Percentiles rank a stretch among this genome's conserved stretches.
These are phyloP conservation scores for Eleusine coracana DNA, from an alignment of 176 grass and related monocot genomes.

Conservation along the genomic window DNA sequence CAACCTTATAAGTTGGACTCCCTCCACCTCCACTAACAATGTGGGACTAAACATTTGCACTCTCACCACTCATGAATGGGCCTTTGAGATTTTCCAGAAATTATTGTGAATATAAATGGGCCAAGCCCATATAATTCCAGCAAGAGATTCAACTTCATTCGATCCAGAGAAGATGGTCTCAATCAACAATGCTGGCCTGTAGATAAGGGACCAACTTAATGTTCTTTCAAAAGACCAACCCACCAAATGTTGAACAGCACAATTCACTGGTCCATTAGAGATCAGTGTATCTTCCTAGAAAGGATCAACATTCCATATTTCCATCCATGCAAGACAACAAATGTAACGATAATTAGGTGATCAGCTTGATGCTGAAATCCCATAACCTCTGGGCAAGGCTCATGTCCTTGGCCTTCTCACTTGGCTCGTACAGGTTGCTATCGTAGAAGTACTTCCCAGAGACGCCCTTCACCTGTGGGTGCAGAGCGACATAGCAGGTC, in stretches of 20 bases:
- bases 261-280: no score
- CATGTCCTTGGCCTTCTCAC: constrained; percentile 63
- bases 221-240: no score
- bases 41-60: no score
- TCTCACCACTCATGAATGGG: no score
- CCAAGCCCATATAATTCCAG: no score
- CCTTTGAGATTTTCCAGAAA: no score
- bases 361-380: constrained; percentile 75
- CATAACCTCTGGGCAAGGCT: constrained; percentile 75
- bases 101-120: no score
- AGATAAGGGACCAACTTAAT: not conserved
- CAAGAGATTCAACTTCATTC: not conserved
- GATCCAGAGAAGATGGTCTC: not conserved
- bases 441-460: constrained; percentile 71
- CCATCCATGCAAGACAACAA: not conserved
- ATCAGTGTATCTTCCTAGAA: no score
- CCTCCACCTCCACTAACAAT: no score
- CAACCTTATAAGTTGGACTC: no score
- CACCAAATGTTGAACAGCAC: not conserved
- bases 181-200: no score
- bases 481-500: constrained; percentile 79
- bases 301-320: no score
- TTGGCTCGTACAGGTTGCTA: constrained; percentile 69
- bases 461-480: constrained; percentile 66
- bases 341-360: constrained; percentile 25